phyloP scores from a whole-genome alignment of 75 land plant genomes.

The Picea sitchensis region DNA sequence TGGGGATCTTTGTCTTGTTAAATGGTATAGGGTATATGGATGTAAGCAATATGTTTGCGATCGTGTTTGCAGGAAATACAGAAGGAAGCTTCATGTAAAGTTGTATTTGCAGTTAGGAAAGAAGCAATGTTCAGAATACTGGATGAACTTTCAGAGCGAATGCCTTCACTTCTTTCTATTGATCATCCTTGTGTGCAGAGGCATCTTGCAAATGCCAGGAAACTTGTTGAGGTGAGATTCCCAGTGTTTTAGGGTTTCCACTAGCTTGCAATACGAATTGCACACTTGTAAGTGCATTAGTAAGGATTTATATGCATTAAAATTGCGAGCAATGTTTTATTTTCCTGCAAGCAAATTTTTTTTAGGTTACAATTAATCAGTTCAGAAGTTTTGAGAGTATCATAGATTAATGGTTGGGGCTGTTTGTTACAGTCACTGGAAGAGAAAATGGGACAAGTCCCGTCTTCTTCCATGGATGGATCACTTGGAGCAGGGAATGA shows the following conservation, averaged over 20 bases:
- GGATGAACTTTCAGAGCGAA: slow-evolving; percentile 24
- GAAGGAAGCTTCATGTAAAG: slow-evolving; percentile 22
- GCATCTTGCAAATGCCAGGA: slow-evolving; percentile 17
- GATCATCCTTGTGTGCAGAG: slow-evolving; percentile 36
- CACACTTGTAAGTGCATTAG: no score
- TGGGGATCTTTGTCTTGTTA: not conserved
- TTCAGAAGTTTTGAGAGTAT: no score
- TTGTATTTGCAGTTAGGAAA: slow-evolving; percentile 22
- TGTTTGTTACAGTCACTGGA: no score
- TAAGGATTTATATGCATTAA: no score
- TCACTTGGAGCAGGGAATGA: slow-evolving; percentile 28
- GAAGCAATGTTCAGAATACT: slow-evolving; percentile 18
- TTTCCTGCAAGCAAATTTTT: no score
- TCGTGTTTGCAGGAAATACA: slow-evolving; percentile 26
- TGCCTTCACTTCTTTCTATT: slow-evolving; percentile 37
- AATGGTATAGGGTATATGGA: not conserved
- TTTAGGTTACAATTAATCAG: no score
- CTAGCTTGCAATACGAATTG: no score
- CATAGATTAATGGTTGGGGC: no score
- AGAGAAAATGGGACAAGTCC: no score
- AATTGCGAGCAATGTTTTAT: no score
- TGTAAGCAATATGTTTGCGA: not conserved
- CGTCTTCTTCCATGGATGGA: not conserved
- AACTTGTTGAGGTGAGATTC: slow-evolving; percentile 21
- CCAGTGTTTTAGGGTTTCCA: slow-evolving; percentile 1